Evolutionary conservation across 2,329 filamentous ascomycete species (phyloP).

Genomic region (Alternaria viburni): DNA sequence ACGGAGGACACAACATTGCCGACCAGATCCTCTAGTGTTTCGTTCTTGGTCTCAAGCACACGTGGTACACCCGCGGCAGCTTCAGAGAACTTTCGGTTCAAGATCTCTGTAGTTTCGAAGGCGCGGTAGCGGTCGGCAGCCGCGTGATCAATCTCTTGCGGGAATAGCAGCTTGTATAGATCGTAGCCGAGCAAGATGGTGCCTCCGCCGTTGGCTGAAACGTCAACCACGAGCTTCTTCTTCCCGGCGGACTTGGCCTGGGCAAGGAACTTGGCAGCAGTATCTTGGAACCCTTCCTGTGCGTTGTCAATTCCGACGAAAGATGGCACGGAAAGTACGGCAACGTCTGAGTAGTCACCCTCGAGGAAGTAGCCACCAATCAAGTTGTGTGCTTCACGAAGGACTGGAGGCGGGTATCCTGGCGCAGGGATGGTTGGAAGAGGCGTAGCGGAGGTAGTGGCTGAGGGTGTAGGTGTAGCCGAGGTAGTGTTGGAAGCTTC

Average conservation of each 20-base stretch:
- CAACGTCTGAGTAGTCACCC: constrained; percentile 53
- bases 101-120: constrained; percentile 54
- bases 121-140: constrained; percentile 60
- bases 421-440: constrained; percentile 42
- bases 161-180: constrained; percentile 65
- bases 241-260: constrained; percentile 58
- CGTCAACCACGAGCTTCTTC: constrained; percentile 66
- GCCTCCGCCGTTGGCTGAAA: constrained; percentile 65
- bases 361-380: constrained; percentile 57
- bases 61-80: constrained; percentile 41
- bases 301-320: constrained; percentile 43
- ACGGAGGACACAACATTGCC: constrained; percentile 49
- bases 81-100: constrained; percentile 51
- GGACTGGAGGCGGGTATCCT: constrained; percentile 54
- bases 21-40: constrained; percentile 44
- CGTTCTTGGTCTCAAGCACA: constrained; percentile 37
- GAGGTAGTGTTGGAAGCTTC: constrained; percentile 23
- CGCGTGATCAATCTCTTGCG: constrained; percentile 54
- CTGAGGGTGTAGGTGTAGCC: constrained; percentile 23
- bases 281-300: constrained; percentile 51
- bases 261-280: constrained; percentile 51
- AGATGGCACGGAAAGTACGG: constrained; percentile 53
- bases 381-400: constrained; percentile 51
- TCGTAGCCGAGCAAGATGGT: constrained; percentile 66
- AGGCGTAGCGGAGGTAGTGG: constrained; percentile 21